These are phyloP conservation scores for Yamadazyma insecticola DNA, from an alignment of 805 yeast species.

Conservation along the genomic window DNA sequence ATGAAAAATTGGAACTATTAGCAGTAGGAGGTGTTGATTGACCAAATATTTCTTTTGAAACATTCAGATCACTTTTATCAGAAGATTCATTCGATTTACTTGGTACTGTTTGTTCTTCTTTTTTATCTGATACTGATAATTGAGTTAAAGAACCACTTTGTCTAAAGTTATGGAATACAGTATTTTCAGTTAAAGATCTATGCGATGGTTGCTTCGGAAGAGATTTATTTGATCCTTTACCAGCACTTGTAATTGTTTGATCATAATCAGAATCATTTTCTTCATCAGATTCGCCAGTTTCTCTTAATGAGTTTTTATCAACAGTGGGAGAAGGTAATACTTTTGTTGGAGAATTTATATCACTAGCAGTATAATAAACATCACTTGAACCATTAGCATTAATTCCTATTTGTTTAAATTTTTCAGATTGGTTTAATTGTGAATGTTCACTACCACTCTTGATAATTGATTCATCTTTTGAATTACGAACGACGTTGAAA, in stretches of 20 bases:
- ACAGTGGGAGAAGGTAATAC: slow-evolving; percentile 8
- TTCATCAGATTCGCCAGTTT: slow-evolving; percentile 1
- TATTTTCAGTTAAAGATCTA: slow-evolving; percentile 28
- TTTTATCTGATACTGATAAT: slow-evolving; percentile 3
- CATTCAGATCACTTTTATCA: slow-evolving; percentile 10
- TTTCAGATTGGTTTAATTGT: slow-evolving; percentile 11
- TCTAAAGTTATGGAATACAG: slow-evolving; percentile 33
- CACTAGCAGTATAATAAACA: slow-evolving; percentile 20
- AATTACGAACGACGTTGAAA: slow-evolving; percentile 11
- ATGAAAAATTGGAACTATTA: slow-evolving; percentile 13
- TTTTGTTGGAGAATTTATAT: slow-evolving; percentile 11
- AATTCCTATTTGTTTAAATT: slow-evolving; percentile 15
- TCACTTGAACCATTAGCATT: slow-evolving; percentile 13
- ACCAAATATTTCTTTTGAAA: slow-evolving; percentile 8
- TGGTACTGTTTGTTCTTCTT: slow-evolving; percentile 1
- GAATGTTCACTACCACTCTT: slow-evolving; percentile 14
- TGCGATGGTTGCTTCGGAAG: slow-evolving; percentile 14
- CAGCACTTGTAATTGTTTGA: slow-evolving; percentile 3
- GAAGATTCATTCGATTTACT: slow-evolving; percentile 9
- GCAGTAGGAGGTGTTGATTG: slow-evolving; percentile 15
- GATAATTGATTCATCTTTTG: slow-evolving; percentile 11
- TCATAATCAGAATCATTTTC: slow-evolving; percentile 7
- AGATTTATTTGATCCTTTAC: slow-evolving; percentile 5
- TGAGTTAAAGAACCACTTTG: slow-evolving; percentile 1
- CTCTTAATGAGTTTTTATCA: too few relatives aligned